Evolutionary conservation across 768 basidiomycete genomes (phyloP).

Genomic region (Lactarius pseudohatsudake): DNA sequence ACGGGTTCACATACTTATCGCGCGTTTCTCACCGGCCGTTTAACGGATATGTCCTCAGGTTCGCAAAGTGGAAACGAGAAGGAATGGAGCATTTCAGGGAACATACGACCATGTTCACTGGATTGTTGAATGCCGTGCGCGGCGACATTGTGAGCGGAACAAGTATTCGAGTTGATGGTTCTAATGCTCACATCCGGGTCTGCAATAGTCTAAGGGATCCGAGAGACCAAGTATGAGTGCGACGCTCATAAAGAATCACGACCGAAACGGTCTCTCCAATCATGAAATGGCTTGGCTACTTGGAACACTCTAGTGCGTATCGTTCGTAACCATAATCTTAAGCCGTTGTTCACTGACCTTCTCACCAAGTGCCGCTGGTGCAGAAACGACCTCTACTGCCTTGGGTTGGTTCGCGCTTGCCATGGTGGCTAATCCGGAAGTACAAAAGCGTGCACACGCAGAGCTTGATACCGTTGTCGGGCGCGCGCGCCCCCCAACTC

Average conservation of each 20-base stretch:
- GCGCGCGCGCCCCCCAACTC: slow-evolving; percentile 5
- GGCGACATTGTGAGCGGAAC: slow-evolving; percentile 17
- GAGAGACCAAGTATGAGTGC: slow-evolving; percentile 16
- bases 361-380: background rate
- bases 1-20: background rate
- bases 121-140: slow-evolving; percentile 19
- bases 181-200: background rate
- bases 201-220: slow-evolving; percentile 10
- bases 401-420: slow-evolving; percentile 21
- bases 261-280: slow-evolving; percentile 17
- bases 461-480: slow-evolving; percentile 14
- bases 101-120: slow-evolving; percentile 24
- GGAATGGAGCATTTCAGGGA: slow-evolving; percentile 14
- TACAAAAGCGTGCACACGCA: slow-evolving; percentile 19
- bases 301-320: slow-evolving; percentile 22
- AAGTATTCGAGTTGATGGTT: background rate
- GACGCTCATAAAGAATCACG: slow-evolving; percentile 15
- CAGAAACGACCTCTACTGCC: slow-evolving; percentile 14
- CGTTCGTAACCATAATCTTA: background rate
- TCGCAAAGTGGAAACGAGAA: slow-evolving; percentile 32
- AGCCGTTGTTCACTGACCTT: background rate
- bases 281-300: slow-evolving; percentile 26
- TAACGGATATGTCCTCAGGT: background rate
- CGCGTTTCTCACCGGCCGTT: too few species aligned
- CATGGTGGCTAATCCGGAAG: slow-evolving; percentile 26